Evolutionary conservation across 108 stramenopile species (phyloP).

Genomic region (Cylindrotheca closterium): DNA sequence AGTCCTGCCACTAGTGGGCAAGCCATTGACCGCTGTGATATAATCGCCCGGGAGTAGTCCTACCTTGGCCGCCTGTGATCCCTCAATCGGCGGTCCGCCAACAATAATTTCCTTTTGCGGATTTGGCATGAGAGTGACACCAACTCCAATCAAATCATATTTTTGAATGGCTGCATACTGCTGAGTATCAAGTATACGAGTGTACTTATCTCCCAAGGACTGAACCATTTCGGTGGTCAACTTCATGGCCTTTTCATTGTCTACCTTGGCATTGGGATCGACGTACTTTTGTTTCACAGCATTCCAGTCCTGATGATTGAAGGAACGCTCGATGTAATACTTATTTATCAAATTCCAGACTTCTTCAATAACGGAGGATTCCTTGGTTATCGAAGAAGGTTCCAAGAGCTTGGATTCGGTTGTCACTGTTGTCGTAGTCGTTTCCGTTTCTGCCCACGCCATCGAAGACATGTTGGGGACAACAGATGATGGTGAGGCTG

Average conservation of each 20-base stretch:
- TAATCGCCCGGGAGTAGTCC: conserved; percentile 72
- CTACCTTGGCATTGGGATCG: conserved; percentile 2
- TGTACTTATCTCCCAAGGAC: conserved; percentile 79
- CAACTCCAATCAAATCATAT: conserved; percentile 87
- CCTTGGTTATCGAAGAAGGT: background rate
- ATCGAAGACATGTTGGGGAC: background rate
- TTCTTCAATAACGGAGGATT: conserved; percentile 57
- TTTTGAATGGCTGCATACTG: conserved; percentile 78
- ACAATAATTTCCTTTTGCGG: conserved; percentile 64
- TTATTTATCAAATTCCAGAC: conserved; percentile 76
- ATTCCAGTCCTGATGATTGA: conserved; percentile 57
- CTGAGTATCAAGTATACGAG: conserved; percentile 58
- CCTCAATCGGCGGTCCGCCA: conserved; percentile 75
- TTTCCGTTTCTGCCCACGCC: background rate
- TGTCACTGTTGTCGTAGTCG: background rate
- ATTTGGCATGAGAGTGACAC: conserved; percentile 80
- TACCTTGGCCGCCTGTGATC: conserved; percentile 61
- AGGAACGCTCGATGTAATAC: conserved; percentile 73
- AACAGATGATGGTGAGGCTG: background rate
- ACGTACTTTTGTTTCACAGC: conserved; percentile 16
- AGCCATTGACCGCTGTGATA: conserved; percentile 76
- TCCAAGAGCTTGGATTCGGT: background rate
- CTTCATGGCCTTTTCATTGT: conserved; percentile 47
- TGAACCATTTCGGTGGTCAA: conserved; percentile 61
- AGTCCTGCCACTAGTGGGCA: conserved; percentile 63